Conservation (phyloP, 169 alveolate genomes). For the Theileria parva region DNA sequence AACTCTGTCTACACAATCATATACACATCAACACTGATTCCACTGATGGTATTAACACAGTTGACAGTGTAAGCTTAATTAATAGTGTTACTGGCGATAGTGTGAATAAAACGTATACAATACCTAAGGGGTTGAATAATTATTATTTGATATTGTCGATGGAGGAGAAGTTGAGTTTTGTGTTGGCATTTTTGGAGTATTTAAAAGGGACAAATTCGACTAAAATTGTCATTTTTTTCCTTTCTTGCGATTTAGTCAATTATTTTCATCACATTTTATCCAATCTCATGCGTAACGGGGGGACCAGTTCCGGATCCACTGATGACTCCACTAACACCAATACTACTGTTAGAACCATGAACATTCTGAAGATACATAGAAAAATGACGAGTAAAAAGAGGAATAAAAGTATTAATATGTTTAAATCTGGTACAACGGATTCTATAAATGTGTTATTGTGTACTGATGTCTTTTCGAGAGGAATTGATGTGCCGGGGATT, state of each 20-base stretch:
- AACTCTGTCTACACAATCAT: slow-evolving; percentile 29
- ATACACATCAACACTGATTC: slow-evolving; percentile 40
- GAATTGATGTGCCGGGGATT: slow-evolving; percentile 91
- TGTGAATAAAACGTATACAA: slow-evolving; percentile 26
- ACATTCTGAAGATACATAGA: slow-evolving; percentile 80
- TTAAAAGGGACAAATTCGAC: slow-evolving; percentile 23
- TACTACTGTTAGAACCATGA: not conserved
- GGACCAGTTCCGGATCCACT: not conserved
- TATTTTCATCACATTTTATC: slow-evolving; percentile 42
- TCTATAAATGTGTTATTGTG: slow-evolving; percentile 77
- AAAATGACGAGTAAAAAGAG: slow-evolving; percentile 79
- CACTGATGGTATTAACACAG: not conserved
- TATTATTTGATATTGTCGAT: slow-evolving; percentile 40
- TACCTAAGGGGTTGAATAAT: slow-evolving; percentile 52
- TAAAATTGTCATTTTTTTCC: slow-evolving; percentile 71
- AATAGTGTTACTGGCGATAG: too few relatives aligned
- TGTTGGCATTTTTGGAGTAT: slow-evolving; percentile 25
- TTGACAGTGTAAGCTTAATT: too few relatives aligned
- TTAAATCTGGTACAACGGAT: not conserved
- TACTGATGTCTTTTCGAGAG: slow-evolving; percentile 94
- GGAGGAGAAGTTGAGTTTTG: slow-evolving; percentile 51
- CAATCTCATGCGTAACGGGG: slow-evolving; percentile 4
- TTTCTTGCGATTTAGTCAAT: slow-evolving; percentile 74
- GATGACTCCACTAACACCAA: not conserved
- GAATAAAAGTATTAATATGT: slow-evolving; percentile 3